Evolutionary conservation across 2,329 filamentous ascomycete genomes (phyloP), one percentile per base, ranked within the genome.

Genomic region (Lasiodiplodia sp.): DNA sequence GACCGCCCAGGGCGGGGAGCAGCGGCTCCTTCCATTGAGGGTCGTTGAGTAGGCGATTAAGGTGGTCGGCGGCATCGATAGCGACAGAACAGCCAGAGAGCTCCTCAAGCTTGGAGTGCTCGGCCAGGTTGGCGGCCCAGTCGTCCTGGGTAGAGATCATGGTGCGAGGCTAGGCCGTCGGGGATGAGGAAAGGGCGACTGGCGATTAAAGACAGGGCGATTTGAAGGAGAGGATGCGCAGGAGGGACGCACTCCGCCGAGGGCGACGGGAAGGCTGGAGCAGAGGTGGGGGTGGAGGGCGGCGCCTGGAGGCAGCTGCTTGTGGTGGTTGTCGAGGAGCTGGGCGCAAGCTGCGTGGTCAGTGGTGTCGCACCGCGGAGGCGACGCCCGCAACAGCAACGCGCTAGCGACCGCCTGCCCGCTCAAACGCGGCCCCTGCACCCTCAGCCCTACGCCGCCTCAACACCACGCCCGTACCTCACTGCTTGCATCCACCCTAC

Each of bases 41-140:
- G 69, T 76, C 75, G 76, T 91, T 88, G 75, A 97, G 88, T 72
- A 97, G 87, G 69, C 90, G 89, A 78, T 91, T 87, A 72, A 99
- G 88, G 79, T 96, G 98, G 80, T 96, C 92, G 66, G 92, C 91
- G 68, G 95, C 96, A 83, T 97, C 94, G 75, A 98, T 90, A 72
- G 91, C 94, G 74, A 97, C 87, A 66, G 90, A 87, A 70, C 88
- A 88, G 77, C 90, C 91, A 76, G 91, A 88, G 73, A 97, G 85
- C 71, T 92, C 88, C 70, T 90, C 85, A 73, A 96, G 80, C 69
- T 89, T 84, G 73, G 89, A 87, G 60, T 84, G 86, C 76, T 85
- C 83, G 70, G 83, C 81, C 72, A 87, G 83, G 75, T 79, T 80
- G 72, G 80, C 81, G 67, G 83, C 85, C 87, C 87, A 90, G 73